Conservation (phyloP, 768 basidiomycete genomes). For the Termitomyces sp. region DNA sequence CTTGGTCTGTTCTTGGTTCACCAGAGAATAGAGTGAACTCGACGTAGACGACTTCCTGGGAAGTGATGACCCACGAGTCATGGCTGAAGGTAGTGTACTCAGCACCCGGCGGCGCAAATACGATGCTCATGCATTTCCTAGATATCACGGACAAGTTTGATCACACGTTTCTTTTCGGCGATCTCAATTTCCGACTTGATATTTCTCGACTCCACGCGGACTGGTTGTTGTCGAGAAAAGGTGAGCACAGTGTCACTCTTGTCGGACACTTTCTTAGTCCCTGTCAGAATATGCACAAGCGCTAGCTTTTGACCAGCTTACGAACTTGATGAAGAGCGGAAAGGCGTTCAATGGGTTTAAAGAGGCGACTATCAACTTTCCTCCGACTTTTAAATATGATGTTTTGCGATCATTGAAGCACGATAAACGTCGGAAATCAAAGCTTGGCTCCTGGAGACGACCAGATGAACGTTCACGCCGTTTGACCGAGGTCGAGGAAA, state of each 20-base stretch:
- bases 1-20: background rate
- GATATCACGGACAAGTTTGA: slow-evolving; percentile 90
- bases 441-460: slow-evolving; percentile 28
- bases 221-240: slow-evolving; percentile 83
- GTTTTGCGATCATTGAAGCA: slow-evolving; percentile 57
- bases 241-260: slow-evolving; percentile 25
- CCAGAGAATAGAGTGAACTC: slow-evolving; percentile 53
- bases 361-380: slow-evolving; percentile 78
- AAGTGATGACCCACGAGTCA: slow-evolving; percentile 53
- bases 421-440: slow-evolving; percentile 32
- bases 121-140: slow-evolving; percentile 15
- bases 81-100: slow-evolving; percentile 57
- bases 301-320: slow-evolving; percentile 86
- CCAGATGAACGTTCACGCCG: slow-evolving; percentile 26
- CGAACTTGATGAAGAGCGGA: slow-evolving; percentile 64
- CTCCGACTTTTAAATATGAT: slow-evolving; percentile 94
- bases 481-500: slow-evolving; percentile 35
- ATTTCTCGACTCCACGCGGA: slow-evolving; percentile 90
- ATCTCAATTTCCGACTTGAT: slow-evolving; percentile 88
- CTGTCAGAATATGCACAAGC: slow-evolving; percentile 74
- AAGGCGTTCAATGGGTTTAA: slow-evolving; percentile 71
- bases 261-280: background rate
- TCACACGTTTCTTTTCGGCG: slow-evolving; percentile 83
- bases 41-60: slow-evolving; percentile 72
- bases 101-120: background rate